Base-by-base conservation (phyloP, 768 basidiomycete species). In the Lentinula aciculospora region DNA sequence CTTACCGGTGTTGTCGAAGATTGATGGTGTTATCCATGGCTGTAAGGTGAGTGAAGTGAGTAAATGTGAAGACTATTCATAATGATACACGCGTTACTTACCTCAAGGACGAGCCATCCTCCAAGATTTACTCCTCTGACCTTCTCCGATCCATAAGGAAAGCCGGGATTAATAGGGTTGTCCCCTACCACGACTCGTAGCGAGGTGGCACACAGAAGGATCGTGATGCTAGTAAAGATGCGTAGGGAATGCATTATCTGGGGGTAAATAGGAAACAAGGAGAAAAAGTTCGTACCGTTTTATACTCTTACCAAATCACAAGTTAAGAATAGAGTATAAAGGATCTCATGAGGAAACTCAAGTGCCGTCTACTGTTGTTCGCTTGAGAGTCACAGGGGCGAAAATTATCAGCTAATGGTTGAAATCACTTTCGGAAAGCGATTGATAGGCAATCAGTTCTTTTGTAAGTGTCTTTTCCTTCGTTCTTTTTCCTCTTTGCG, bases 111-210 rank as follows among this genome's bases (percentile, higher is more conserved):
- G 28, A 80, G 71, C 81, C 72, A 78, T 56, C 78, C 79, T 29
- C 91, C 92, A 25, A 94, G 79, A 71, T 89, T 93, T 62, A 93
- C 92, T 56, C 92, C 92, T 13, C 91, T 83, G 50, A 93, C 84
- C 64, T 85, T 87, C 71, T 82, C 61, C 4, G 80, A 77, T 25
- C 89, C 90, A 62, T 92, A 92, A 5, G 88, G 78, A 64, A 92
- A 92, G 49, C 82, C 80, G 19, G 78, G 81, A 32, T 67, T 69
- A 59, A 84, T 68, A 12, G 72, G 54, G 32, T 56, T 46, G 23
- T 56, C 54, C 9, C 40, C 54, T 1, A 39, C 8, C 15, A 56
- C 40, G 25, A 49, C 8, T 15, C 19, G 48, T 3, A 36, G n/a
- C 0, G 23, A 45, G 13, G 21, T 32, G 28, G 50, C 32, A 32